These are phyloP conservation scores for Podila epigama DNA, from an alignment of 192 early-diverging fungal genomes.

Conservation along the genomic window DNA sequence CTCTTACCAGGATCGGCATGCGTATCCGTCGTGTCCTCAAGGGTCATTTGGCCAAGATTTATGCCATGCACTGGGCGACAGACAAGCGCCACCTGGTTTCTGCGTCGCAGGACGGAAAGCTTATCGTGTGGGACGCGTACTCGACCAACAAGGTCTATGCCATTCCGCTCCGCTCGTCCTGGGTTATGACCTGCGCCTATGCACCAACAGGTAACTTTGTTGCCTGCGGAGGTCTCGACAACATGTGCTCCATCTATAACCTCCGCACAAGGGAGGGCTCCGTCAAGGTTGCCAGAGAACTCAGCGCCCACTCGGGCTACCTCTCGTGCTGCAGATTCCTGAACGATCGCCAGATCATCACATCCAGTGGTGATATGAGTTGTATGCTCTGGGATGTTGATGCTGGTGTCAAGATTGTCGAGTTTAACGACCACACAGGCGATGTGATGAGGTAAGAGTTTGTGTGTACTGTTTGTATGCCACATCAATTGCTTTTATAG, in stretches of 20 bases:
- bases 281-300: constrained; percentile 93
- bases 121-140: constrained; percentile 99
- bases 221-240: constrained; percentile 99
- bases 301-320: constrained; percentile 97
- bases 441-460: constrained; percentile 90
- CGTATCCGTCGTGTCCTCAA: constrained; percentile 97
- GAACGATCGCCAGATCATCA: constrained; percentile 94
- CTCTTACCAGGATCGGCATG: constrained; percentile 90
- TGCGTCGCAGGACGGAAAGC: constrained; percentile 99
- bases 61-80: constrained; percentile 99
- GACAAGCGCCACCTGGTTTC: constrained; percentile 98
- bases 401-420: constrained; percentile 95
- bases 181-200: constrained; percentile 99
- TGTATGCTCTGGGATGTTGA: constrained; percentile 99
- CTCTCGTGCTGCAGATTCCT: constrained; percentile 98
- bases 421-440: constrained; percentile 98
- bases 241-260: constrained; percentile 99
- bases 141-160: constrained; percentile 99
- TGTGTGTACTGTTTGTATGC: no score
- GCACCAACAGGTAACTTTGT: constrained; percentile 98
- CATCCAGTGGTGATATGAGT: constrained; percentile 96
- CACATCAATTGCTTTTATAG: no score
- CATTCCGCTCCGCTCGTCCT: constrained; percentile 97
- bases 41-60: constrained; percentile 99
- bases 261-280: constrained; percentile 93